Base-by-base conservation (phyloP, 495 filamentous ascomycete species). In the Aspergillus taichungensis region DNA sequence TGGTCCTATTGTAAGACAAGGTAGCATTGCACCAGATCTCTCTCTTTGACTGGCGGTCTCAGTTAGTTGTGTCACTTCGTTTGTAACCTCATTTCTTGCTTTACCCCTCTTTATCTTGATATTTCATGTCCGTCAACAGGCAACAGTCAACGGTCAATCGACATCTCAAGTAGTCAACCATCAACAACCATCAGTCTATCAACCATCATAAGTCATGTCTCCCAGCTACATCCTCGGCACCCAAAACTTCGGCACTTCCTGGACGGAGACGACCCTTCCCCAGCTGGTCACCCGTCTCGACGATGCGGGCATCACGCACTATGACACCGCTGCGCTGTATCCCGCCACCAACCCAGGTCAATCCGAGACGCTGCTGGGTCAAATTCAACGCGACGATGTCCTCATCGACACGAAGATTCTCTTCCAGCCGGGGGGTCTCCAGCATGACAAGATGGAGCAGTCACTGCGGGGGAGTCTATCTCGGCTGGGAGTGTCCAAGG, bases 381-480 rank as follows among this genome's bases (percentile, higher is more conserved):
- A 39, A 1, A 36, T 37, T 9, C 31, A 37, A 12, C 32, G 27
- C 12, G 29, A 6, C 8, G 29, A 52, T 18, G 40, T 37, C n/a
- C 18, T 55, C 6, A 52, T 55, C 28, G 52, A 52, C 35, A 55
- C 52, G 6, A 55, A 51, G 18, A 14, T 51, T 18, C 34, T 55
- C 3, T 55, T 47, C 49, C 29, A 31, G 8, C 49, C 43, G 8
- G 49, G 45, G 13, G 40, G 39, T 1, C 34, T 55, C 6, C 29
- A 30, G n/a, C 37, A 31, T 9, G 30, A 44, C n/a, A 51, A 55
- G n/a, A 47, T 55, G 28, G 36, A 38, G 0, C 31, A 42, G 8
- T 52, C 49, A 1, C 44, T 55, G 35, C 8, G 18, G 3, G 41
- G 32, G 10, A 54, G 51, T 34, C 6, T 54, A 9, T 28, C 50